phyloP scores from a whole-genome alignment of 2,329 filamentous ascomycete genomes.

The Verticillium isaacii region DNA sequence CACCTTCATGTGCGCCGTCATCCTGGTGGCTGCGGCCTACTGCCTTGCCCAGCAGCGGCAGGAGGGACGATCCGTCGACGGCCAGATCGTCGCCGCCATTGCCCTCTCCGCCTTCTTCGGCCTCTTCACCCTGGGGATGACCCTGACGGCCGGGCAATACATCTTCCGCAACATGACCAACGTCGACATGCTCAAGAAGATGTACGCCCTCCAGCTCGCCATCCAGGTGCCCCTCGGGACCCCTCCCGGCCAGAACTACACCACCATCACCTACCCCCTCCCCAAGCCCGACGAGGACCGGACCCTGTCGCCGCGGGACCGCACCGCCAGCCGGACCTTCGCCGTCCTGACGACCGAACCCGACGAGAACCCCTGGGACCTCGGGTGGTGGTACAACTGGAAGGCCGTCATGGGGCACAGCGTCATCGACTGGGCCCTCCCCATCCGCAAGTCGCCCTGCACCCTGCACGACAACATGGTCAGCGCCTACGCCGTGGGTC shows the following conservation, averaged over 20 bases:
- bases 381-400: conserved; percentile 68
- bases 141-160: conserved; percentile 64
- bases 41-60: conserved; percentile 52
- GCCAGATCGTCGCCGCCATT: conserved; percentile 61
- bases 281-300: conserved; percentile 11
- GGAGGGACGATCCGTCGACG: conserved; percentile 39
- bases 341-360: conserved; percentile 70
- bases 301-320: conserved; percentile 23
- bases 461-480: conserved; percentile 58
- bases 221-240: conserved; percentile 58
- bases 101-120: conserved; percentile 68
- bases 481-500: conserved; percentile 66
- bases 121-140: conserved; percentile 78
- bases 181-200: conserved; percentile 68
- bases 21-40: conserved; percentile 59
- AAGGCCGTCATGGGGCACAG: conserved; percentile 72
- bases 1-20: conserved; percentile 59
- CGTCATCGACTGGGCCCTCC: conserved; percentile 74
- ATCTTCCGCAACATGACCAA: conserved; percentile 74
- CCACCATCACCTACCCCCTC: conserved; percentile 57
- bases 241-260: conserved; percentile 35
- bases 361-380: conserved; percentile 82
- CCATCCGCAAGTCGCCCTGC: conserved; percentile 71
- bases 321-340: conserved; percentile 60
- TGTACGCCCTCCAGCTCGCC: conserved; percentile 66